A percentile compares a stretch with the other conserved stretches of the same genome.
Evolutionary conservation across 2,329 filamentous ascomycete genomes (phyloP).

Genomic region (Fusarium buharicum): DNA sequence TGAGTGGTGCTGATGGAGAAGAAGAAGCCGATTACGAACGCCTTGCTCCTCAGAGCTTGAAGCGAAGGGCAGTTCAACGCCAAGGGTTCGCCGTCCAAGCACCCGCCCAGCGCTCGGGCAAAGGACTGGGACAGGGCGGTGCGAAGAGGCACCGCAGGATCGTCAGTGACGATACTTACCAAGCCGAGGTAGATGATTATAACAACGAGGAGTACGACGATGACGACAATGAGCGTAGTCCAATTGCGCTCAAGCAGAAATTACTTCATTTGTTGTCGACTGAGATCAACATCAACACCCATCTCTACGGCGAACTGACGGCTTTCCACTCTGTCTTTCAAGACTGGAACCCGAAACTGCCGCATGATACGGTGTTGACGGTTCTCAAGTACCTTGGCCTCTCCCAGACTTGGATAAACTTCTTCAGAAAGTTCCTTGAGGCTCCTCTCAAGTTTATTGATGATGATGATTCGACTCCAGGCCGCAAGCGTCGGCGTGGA

Average conservation of each 20-base stretch:
- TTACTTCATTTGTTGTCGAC: constrained; percentile 61
- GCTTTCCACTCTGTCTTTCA: constrained; percentile 60
- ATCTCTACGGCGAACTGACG: constrained; percentile 57
- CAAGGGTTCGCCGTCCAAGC: too few species aligned
- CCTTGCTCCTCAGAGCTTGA: background rate
- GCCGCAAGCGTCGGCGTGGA: constrained; percentile 63
- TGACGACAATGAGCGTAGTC: constrained; percentile 44
- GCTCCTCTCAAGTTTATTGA: constrained; percentile 67
- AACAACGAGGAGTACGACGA: constrained; percentile 9
- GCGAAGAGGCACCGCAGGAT: constrained; percentile 7
- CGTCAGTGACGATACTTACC: background rate
- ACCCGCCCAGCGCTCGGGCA: background rate
- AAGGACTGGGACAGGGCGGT: background rate
- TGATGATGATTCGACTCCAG: constrained; percentile 58
- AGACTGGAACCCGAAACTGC: constrained; percentile 56
- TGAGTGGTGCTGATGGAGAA: constrained; percentile 49
- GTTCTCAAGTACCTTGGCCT: constrained; percentile 70
- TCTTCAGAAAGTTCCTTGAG: constrained; percentile 69
- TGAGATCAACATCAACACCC: constrained; percentile 58
- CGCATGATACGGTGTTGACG: constrained; percentile 67
- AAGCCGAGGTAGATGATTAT: background rate
- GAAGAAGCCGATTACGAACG: constrained; percentile 52
- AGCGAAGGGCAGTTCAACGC: constrained; percentile 7
- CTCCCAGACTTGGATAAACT: constrained; percentile 63
- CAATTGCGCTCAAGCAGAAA: constrained; percentile 58